phyloP scores from a whole-genome alignment of 139 green algal genomes.

The Choricystis sp. region DNA sequence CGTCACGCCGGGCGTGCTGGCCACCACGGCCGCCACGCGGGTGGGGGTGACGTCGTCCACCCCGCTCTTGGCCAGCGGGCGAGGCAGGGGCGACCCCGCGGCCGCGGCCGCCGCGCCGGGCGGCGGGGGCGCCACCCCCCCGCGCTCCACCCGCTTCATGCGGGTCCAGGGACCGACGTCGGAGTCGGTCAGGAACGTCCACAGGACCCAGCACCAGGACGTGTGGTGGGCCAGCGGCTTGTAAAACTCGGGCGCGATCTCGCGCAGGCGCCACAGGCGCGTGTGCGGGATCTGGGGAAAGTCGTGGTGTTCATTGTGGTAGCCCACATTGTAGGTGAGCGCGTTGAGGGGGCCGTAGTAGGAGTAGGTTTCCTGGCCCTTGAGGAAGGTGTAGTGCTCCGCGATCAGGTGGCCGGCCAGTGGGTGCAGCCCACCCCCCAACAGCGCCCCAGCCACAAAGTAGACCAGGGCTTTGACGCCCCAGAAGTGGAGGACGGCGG shows the following conservation, averaged over 20 bases:
- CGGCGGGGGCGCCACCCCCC: not conserved
- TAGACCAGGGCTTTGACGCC: slow-evolving; percentile 38
- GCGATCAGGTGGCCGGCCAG: slow-evolving; percentile 57
- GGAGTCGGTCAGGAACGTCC: slow-evolving; percentile 40
- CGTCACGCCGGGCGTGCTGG: too few species aligned
- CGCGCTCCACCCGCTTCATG: slow-evolving; percentile 6
- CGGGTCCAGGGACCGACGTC: slow-evolving; percentile 29
- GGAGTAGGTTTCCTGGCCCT: slow-evolving; percentile 54
- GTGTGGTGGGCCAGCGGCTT: slow-evolving; percentile 31
- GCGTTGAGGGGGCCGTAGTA: slow-evolving; percentile 61
- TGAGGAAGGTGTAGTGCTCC: slow-evolving; percentile 56
- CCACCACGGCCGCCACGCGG: too few species aligned
- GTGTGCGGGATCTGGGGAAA: slow-evolving; percentile 56
- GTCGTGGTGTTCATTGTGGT: slow-evolving; percentile 72
- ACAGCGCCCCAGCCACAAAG: slow-evolving; percentile 26
- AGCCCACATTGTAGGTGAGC: slow-evolving; percentile 58
- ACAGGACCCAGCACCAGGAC: slow-evolving; percentile 45
- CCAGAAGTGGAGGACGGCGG: slow-evolving; percentile 23
- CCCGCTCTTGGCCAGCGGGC: too few species aligned
- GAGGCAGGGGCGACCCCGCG: not conserved
- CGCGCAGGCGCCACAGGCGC: slow-evolving; percentile 31
- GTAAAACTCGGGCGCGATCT: slow-evolving; percentile 59
- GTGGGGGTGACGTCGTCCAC: too few species aligned
- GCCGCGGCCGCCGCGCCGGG: not conserved
- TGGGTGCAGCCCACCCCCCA: slow-evolving; percentile 46